Evolutionary conservation across 108 stramenopile genomes (phyloP), one percentile per base, ranked within the genome.

Genomic region (Parietichytrium sp.): DNA sequence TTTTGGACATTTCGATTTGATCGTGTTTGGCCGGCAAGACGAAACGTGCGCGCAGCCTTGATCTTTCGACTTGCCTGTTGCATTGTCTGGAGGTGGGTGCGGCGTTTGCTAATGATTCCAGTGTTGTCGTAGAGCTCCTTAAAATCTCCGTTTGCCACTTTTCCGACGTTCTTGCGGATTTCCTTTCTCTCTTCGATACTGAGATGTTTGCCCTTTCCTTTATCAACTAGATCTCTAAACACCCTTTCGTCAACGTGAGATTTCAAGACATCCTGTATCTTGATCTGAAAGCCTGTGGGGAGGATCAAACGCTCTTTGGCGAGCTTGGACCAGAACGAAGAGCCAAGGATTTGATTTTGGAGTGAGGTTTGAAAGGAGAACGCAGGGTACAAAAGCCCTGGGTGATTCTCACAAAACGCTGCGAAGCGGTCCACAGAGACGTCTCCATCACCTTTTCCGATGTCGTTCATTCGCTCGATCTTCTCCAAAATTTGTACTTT

Each of bases 321-420:
- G 29, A 79, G 82, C 38, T 54, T 27, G 16, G 29, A 23, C 89
- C 89, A 89, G 82, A 87, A 89, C 31, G 78, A 50, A 23, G 25
- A 25, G 47, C 89, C 89, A 30, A 87, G 81, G 23, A 88, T 82
- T 12, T 82, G 79, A 29, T 83, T 61, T 26, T 88, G 86, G 25
- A 89, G 77, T 30, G 82, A 23, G n/a, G 77, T 49, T 54, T 89
- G 89, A 3, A 89, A 50, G 15, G 55, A 27, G 45, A 89, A 89
- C 4, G 87, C 89, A 1, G 89, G 89, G 54, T 84, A 88, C 30
- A 89, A 42, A 1, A 89, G 30, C n/a, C 80, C 88, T 6, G 87
- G 89, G 83, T 89, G 89, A 16, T 52, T 86, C 7, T 82, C 81
- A 83, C 82, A 84, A 54, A 88, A 89, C 49, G 79, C 83, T n/a